Evolutionary conservation across 2,329 filamentous ascomycete genomes (phyloP).

Genomic region (Colletotrichum sansevieriae): DNA sequence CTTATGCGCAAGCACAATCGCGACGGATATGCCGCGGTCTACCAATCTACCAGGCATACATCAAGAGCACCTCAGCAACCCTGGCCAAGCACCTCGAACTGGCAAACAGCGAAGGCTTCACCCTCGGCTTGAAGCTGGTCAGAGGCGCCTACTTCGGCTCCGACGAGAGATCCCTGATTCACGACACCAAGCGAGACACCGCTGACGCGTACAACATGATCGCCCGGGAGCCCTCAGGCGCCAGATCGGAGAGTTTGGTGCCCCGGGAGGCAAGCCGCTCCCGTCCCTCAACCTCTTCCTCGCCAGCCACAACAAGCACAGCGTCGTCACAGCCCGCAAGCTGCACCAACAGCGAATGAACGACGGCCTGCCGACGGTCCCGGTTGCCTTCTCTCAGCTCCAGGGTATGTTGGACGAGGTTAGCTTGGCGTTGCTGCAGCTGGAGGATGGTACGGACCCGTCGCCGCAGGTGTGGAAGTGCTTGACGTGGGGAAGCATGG

Average conservation of each 20-base stretch:
- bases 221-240: conserved; percentile 75
- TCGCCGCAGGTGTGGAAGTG: conserved; percentile 46
- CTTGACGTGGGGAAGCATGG: conserved; percentile 48
- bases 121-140: conserved; percentile 80
- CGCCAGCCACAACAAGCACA: conserved; percentile 81
- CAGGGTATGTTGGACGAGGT: conserved; percentile 92
- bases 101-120: conserved; percentile 72
- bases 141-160: conserved; percentile 80
- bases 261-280: conserved; percentile 62
- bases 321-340: conserved; percentile 69
- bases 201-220: conserved; percentile 80
- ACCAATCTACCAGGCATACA: conserved; percentile 86
- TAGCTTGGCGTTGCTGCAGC: conserved; percentile 70
- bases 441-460: conserved; percentile 11
- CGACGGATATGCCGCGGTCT: conserved; percentile 74
- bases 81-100: conserved; percentile 70
- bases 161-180: conserved; percentile 77
- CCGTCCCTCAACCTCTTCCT: conserved; percentile 73
- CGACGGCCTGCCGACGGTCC: conserved; percentile 55
- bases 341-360: conserved; percentile 66
- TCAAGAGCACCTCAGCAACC: conserved; percentile 71
- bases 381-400: conserved; percentile 53
- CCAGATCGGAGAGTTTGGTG: conserved; percentile 62
- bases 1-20: conserved; percentile 77
- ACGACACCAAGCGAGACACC: conserved; percentile 79